A percentile compares a stretch with the other conserved stretches of the same genome.
Conservation (phyloP, 1,139 yeast genomes). For the Diutina scorzettiae region DNA sequence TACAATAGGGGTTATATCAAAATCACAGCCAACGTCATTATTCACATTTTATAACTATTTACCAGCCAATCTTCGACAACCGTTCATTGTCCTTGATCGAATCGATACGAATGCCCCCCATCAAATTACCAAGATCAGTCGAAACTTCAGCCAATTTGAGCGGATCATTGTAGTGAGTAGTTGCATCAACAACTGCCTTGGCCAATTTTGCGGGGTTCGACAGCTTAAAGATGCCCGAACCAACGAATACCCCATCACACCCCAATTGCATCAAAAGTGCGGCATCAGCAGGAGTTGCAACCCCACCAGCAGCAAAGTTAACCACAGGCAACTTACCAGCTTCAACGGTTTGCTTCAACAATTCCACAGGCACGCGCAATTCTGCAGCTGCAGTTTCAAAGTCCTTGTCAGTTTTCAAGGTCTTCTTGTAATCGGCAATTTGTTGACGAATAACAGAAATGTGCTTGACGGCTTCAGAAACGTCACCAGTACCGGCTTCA, state of each 20-base stretch:
- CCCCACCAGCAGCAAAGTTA: conserved; percentile 86
- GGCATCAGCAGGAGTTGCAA: conserved; percentile 85
- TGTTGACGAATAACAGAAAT: conserved; percentile 48
- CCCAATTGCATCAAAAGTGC: conserved; percentile 85
- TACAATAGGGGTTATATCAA: too few relatives aligned
- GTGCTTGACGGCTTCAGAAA: conserved; percentile 76
- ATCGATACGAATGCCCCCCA: conserved; percentile 56
- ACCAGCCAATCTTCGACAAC: conserved; percentile 12
- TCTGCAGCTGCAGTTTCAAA: conserved; percentile 36
- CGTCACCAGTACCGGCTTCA: conserved; percentile 86
- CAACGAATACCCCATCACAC: conserved; percentile 86
- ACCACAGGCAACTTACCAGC: conserved; percentile 70
- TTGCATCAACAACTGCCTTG: conserved; percentile 70
- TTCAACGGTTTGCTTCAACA: conserved; percentile 39
- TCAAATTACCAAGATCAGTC: conserved; percentile 65
- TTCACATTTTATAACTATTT: too few relatives aligned
- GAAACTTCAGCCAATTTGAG: conserved; percentile 55
- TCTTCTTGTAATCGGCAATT: conserved; percentile 33
- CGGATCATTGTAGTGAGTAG: conserved; percentile 62
- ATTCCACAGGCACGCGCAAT: conserved; percentile 46
- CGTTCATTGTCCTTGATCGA: conserved; percentile 36
- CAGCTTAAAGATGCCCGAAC: conserved; percentile 80
- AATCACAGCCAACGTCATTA: too few relatives aligned
- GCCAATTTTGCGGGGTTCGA: conserved; percentile 69
- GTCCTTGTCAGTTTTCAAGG: conserved; percentile 20